phyloP scores from a whole-genome alignment of 441 rosid genomes.

The California macrophylla region DNA sequence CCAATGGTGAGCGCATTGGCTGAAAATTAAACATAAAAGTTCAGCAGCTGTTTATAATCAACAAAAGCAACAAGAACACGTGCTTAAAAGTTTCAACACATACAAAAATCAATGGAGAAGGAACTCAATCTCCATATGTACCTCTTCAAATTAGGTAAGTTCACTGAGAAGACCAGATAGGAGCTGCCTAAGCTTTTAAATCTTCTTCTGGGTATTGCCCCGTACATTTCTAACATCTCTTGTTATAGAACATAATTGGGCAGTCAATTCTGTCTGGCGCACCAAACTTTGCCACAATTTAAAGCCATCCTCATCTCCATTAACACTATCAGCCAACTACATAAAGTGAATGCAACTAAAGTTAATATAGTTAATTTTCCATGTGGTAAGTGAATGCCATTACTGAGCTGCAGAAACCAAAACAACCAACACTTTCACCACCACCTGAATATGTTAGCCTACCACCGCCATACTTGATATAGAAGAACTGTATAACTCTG shows the following conservation, averaged over 20 bases:
- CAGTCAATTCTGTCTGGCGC: constrained; percentile 88
- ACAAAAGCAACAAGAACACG: constrained; percentile 5
- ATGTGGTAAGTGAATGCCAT: neutral
- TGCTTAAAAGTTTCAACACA: constrained; percentile 14
- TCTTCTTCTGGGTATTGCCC: constrained; percentile 93
- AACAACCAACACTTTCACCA: constrained; percentile 2
- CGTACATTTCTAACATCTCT: constrained; percentile 89
- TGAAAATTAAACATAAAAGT: constrained; percentile 26
- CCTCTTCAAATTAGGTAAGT: constrained; percentile 96
- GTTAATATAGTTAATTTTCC: neutral
- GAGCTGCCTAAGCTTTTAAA: constrained; percentile 93
- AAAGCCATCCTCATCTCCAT: constrained; percentile 65
- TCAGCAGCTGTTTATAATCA: constrained; percentile 11
- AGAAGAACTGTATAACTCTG: neutral
- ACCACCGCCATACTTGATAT: neutral
- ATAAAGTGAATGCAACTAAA: constrained; percentile 15
- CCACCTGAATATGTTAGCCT: constrained; percentile 6
- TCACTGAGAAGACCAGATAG: constrained; percentile 89
- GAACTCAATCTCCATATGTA: constrained; percentile 22
- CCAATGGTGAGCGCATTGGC: constrained; percentile 88
- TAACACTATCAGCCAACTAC: constrained; percentile 55
- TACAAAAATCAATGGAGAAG: constrained; percentile 1
- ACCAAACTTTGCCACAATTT: constrained; percentile 87
- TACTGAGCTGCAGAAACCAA: constrained; percentile 11
- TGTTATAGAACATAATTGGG: constrained; percentile 78